These are phyloP conservation scores for Termitomyces sp. DNA, from an alignment of 768 basidiomycete genomes.

Conservation along the genomic window DNA sequence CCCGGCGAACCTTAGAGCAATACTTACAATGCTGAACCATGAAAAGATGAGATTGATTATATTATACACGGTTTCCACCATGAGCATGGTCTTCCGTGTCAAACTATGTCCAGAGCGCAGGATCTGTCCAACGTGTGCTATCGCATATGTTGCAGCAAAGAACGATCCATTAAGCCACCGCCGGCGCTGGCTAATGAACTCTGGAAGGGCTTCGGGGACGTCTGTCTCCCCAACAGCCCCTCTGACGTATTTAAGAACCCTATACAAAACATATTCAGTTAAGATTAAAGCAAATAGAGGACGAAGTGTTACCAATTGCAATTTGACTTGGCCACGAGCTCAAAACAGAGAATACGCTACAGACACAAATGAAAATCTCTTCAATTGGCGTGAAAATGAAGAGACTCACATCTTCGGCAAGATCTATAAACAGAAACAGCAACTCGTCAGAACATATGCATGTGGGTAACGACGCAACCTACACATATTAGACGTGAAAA, in stretches of 20 bases:
- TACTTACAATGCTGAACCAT: constrained; percentile 88
- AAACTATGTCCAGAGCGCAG: constrained; percentile 79
- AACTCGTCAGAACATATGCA: constrained; percentile 1
- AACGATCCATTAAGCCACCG: constrained; percentile 92
- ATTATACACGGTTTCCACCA: constrained; percentile 84
- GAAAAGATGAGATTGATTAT: constrained; percentile 83
- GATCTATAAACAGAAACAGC: constrained; percentile 40
- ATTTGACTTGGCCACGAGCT: constrained; percentile 73
- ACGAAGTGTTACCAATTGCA: constrained; percentile 58
- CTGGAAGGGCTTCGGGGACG: constrained; percentile 88
- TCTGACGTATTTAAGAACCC: constrained; percentile 96
- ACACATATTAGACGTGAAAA: constrained; percentile 98
- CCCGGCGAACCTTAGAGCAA: neutral
- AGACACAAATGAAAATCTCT: constrained; percentile 14
- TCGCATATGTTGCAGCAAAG: constrained; percentile 91
- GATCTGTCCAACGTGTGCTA: constrained; percentile 82
- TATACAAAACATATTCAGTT: constrained; percentile 25
- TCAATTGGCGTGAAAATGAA: neutral
- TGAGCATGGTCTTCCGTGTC: constrained; percentile 66
- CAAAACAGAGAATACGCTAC: constrained; percentile 81
- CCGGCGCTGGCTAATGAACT: constrained; percentile 90
- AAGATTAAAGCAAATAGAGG: neutral
- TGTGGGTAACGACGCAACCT: constrained; percentile 24
- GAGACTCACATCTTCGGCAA: constrained; percentile 83
- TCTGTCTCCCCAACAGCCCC: constrained; percentile 92